Percentiles rank a stretch among this genome's conserved stretches.
These are phyloP conservation scores for Aureobasidium leucospermi DNA, from an alignment of 2,329 filamentous ascomycete genomes.

Conservation along the genomic window DNA sequence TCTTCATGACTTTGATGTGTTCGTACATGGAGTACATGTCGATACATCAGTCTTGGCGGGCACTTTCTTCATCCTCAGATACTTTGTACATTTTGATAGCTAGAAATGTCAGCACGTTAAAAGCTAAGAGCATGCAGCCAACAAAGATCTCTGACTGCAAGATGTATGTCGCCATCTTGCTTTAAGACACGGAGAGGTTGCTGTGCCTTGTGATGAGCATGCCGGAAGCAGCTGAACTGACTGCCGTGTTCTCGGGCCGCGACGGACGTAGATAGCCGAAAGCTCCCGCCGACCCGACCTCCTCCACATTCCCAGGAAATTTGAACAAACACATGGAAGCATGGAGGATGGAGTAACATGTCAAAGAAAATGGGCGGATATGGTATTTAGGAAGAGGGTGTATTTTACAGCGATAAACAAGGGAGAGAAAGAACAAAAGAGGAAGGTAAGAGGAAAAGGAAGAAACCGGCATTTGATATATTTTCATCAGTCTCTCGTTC, in stretches of 20 bases:
- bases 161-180: no score
- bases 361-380: not conserved
- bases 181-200: no score
- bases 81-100: no score
- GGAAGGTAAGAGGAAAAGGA: not conserved
- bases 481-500: conserved; percentile 11
- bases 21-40: no score
- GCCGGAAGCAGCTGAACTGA: not conserved
- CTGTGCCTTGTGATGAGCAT: no score
- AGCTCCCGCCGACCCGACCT: not conserved
- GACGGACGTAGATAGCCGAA: not conserved
- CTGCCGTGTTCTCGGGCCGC: not conserved
- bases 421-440: not conserved
- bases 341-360: not conserved
- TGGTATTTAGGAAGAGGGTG: conserved; percentile 1
- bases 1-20: no score
- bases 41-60: no score
- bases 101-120: no score
- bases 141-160: no score
- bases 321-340: not conserved
- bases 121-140: no score
- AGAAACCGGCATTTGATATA: not conserved
- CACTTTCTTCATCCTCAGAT: no score
- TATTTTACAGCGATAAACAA: conserved; percentile 6
- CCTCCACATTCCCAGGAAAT: conserved; percentile 3